Conservation (phyloP, 495 filamentous ascomycete species). For the Aspergillus affinis region DNA sequence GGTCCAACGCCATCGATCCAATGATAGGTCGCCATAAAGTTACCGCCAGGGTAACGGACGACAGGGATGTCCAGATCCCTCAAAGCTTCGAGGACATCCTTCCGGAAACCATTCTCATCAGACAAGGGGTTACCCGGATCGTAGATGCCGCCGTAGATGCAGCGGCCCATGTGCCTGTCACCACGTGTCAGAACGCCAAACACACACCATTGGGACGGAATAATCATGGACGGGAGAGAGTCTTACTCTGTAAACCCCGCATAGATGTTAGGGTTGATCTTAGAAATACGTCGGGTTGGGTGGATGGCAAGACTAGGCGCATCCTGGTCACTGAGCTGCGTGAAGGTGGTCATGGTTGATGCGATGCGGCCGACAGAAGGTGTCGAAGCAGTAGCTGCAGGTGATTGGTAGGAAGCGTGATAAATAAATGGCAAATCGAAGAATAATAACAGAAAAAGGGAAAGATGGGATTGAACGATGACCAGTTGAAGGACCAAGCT, state of each 20-base stretch:
- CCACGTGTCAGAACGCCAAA: slow-evolving; percentile 11
- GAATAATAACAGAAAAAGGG: slow-evolving; percentile 3
- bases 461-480: neutral
- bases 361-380: slow-evolving; percentile 3
- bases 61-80: slow-evolving; percentile 71
- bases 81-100: slow-evolving; percentile 68
- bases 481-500: slow-evolving; percentile 12
- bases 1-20: slow-evolving; percentile 80
- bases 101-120: slow-evolving; percentile 72
- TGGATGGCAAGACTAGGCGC: slow-evolving; percentile 61
- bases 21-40: slow-evolving; percentile 80
- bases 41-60: slow-evolving; percentile 76
- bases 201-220: neutral
- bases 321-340: slow-evolving; percentile 56
- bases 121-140: slow-evolving; percentile 69
- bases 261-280: slow-evolving; percentile 73
- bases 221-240: slow-evolving; percentile 2
- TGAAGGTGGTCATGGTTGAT: slow-evolving; percentile 66
- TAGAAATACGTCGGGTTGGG: slow-evolving; percentile 57
- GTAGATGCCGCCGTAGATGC: slow-evolving; percentile 84
- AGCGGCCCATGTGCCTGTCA: slow-evolving; percentile 74
- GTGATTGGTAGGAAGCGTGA: slow-evolving; percentile 20
- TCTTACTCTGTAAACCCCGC: slow-evolving; percentile 72
- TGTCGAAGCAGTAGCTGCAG: neutral
- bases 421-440: neutral